A percentile compares a stretch with the other conserved stretches of the same genome.
Evolutionary conservation across 1,284 basidiomycete species (phyloP).

Genomic region (Wallemia hederae): DNA sequence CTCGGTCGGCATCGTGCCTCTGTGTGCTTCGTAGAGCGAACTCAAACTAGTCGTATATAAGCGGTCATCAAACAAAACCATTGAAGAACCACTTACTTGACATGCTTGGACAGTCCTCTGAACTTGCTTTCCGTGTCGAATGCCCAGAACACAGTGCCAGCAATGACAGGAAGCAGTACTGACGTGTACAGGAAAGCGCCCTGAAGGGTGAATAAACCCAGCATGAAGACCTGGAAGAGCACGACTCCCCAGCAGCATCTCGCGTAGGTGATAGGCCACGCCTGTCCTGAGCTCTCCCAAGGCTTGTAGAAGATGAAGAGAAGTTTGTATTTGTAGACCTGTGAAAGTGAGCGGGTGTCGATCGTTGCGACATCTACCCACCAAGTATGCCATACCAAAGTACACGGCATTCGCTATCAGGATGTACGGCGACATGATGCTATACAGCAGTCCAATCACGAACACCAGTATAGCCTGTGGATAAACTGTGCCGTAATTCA

Average conservation of each 20-base stretch:
- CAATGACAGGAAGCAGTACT: constrained; percentile 45
- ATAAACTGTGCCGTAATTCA: constrained; percentile 77
- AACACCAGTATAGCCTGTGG: constrained; percentile 88
- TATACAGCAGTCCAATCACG: constrained; percentile 77
- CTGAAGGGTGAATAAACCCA: constrained; percentile 55
- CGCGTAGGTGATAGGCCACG: constrained; percentile 71
- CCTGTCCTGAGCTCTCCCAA: constrained; percentile 72
- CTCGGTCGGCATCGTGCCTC: not conserved
- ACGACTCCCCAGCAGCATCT: constrained; percentile 64
- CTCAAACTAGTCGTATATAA: not conserved
- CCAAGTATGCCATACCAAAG: constrained; percentile 48
- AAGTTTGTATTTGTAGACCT: constrained; percentile 87
- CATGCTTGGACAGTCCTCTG: constrained; percentile 46
- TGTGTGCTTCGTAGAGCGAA: not conserved
- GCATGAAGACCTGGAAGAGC: constrained; percentile 74
- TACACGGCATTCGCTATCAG: constrained; percentile 80
- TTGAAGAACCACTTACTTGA: constrained; percentile 25
- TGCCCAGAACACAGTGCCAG: constrained; percentile 46
- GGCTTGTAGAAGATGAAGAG: constrained; percentile 76
- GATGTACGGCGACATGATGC: constrained; percentile 78
- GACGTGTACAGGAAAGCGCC: constrained; percentile 37
- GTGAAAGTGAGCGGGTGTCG: constrained; percentile 20
- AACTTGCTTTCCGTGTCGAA: constrained; percentile 43
- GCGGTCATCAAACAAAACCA: constrained; percentile 1
- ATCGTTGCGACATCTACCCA: not conserved